Conservation (phyloP, 1,139 yeast genomes). For the Yamadazyma atmosphaerica region DNA sequence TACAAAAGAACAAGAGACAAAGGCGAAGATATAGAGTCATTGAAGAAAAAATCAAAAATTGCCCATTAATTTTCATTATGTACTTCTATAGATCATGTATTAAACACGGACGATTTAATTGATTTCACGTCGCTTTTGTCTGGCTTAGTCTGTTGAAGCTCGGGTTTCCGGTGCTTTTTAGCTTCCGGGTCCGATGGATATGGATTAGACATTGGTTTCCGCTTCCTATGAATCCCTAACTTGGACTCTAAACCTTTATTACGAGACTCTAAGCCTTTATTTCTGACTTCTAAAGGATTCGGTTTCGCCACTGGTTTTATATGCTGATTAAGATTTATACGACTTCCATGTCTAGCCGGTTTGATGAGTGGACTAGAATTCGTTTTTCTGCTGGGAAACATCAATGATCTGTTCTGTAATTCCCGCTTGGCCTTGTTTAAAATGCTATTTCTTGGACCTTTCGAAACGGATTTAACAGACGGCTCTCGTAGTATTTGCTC, state of each 20-base stretch:
- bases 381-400: slow-evolving; percentile 24
- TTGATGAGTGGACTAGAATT: not conserved
- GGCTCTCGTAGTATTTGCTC: slow-evolving; percentile 42
- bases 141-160: too few relatives aligned
- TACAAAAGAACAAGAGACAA: slow-evolving; percentile 24
- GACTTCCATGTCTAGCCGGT: not conserved
- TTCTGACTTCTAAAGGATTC: not conserved
- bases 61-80: not conserved
- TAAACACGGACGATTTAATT: slow-evolving; percentile 34
- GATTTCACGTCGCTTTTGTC: slow-evolving; percentile 13
- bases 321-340: not conserved
- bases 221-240: slow-evolving; percentile 5
- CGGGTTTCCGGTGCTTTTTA: too few relatives aligned
- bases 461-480: slow-evolving; percentile 21
- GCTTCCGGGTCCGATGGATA: too few relatives aligned
- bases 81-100: slow-evolving; percentile 5
- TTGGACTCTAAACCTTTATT: not conserved
- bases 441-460: slow-evolving; percentile 25
- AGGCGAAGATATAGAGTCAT: not conserved
- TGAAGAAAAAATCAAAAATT: not conserved
- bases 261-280: not conserved
- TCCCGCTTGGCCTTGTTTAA: slow-evolving; percentile 38
- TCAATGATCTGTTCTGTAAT: slow-evolving; percentile 30
- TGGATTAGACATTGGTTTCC: too few relatives aligned
- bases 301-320: not conserved